phyloP scores from a whole-genome alignment of 257 asterid genomes.

The Nicotiana tabacum region DNA sequence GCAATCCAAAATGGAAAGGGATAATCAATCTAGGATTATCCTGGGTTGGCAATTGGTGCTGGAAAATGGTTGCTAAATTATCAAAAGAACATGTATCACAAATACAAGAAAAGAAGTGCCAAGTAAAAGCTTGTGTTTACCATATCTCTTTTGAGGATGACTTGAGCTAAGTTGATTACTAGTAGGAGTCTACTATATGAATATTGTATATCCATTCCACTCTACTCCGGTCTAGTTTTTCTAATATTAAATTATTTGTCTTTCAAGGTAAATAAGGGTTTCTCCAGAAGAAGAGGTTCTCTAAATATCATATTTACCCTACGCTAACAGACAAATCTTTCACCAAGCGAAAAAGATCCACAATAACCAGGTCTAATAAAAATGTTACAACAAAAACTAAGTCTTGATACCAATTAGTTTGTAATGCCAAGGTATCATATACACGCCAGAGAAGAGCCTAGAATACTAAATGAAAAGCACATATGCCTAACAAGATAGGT shows the following conservation, averaged over 20 bases:
- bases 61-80: not conserved
- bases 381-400: not conserved
- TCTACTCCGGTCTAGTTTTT: not conserved
- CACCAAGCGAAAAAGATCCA: not conserved
- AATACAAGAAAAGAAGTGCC: not conserved
- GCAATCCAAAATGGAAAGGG: not conserved
- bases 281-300: not conserved
- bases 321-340: not conserved
- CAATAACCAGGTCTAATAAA: not conserved
- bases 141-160: slow-evolving; percentile 2
- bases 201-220: not conserved
- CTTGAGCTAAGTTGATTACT: not conserved
- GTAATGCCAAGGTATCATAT: not conserved
- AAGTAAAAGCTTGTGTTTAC: not conserved
- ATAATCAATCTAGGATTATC: not conserved
- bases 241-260: not conserved
- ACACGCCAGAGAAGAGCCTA: not conserved
- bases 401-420: not conserved
- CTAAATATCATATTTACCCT: not conserved
- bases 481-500: not conserved
- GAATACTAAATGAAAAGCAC: not conserved
- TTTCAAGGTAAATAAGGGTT: slow-evolving; percentile 1
- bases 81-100: not conserved
- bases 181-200: not conserved
- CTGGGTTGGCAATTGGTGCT: not conserved